A percentile compares a stretch with the other conserved stretches of the same genome.
Evolutionary conservation across 129 eudicot genomes (phyloP).

Genomic region (sunflower (Helianthus annuus)): HanXRQr2.0-SUNRISE NC_035449.2:3181169-3181668

Average conservation of each 20-base stretch:
- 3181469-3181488: slow-evolving; percentile 98
- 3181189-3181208: slow-evolving; percentile 13
- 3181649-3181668: slow-evolving; percentile 4
- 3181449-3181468: slow-evolving; percentile 45
- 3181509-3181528: neutral
- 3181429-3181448: slow-evolving; percentile 75
- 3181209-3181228: slow-evolving; percentile 34
- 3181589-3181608: slow-evolving; percentile 6
- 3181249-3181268: slow-evolving; percentile 89
- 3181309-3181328: slow-evolving; percentile 60
- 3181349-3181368: slow-evolving; percentile 24
- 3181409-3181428: slow-evolving; percentile 64
- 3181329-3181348: slow-evolving; percentile 33
- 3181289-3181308: slow-evolving; percentile 79
- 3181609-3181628: neutral
- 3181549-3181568: slow-evolving; percentile 25
- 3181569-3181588: slow-evolving; percentile 35
- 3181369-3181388: slow-evolving; percentile 74
- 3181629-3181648: neutral
- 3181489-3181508: neutral
- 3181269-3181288: slow-evolving; percentile 68
- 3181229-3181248: slow-evolving; percentile 76
- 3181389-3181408: slow-evolving; percentile 75
- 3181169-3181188: neutral
- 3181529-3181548: too few species aligned